Evolutionary conservation across 805 yeast species (phyloP), one percentile per base, ranked within the genome.

Genomic region (Candida nanaspora): DNA sequence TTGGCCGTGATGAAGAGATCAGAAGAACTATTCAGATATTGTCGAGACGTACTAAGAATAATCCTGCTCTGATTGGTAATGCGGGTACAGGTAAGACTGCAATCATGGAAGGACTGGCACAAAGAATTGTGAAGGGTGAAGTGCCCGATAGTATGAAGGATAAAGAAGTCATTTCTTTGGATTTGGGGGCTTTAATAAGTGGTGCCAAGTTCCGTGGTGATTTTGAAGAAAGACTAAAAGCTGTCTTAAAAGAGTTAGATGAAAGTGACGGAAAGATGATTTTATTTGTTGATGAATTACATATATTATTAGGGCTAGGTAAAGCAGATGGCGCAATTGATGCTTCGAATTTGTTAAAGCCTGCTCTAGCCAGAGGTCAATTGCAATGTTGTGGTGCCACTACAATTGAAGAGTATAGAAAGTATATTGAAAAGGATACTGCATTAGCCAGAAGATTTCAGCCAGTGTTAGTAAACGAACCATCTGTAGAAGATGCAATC

Each of bases 31-130:
- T 91, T 42, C 98, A 91, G 59, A 89, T 91, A 37, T 65, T 91
- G 35, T 86, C 96, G 1, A 70, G 98, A 51, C 72, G 98, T 59
- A 88, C 97, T 1, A 91, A 91, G 62, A 93, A 93, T 60, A 91
- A 91, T 55, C 98, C 98, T 0, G 95, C 93, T 1, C 62, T 91
- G 41, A 88, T 93, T 33, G 98, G 98, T 46, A 79, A 85, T 50
- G 98, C 98, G 1, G 98, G 98, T 65, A 94, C 96, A 0, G 98
- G 98, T 66, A 91, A 91, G 61, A 93, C 98, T 0, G 94, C 98
- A 6, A 79, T 93, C 43, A 84, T 93, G 78, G 98, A 93, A 57
- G 98, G 98, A 0, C 68, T 93, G 31, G 98, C 98, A 0, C 98
- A 93, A 62, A 69, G 97, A 53, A 89, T 93, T 38, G 78, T 86